Conservation (phyloP, 192 early-diverging fungal genomes). For the Coemansia sp. region DNA sequence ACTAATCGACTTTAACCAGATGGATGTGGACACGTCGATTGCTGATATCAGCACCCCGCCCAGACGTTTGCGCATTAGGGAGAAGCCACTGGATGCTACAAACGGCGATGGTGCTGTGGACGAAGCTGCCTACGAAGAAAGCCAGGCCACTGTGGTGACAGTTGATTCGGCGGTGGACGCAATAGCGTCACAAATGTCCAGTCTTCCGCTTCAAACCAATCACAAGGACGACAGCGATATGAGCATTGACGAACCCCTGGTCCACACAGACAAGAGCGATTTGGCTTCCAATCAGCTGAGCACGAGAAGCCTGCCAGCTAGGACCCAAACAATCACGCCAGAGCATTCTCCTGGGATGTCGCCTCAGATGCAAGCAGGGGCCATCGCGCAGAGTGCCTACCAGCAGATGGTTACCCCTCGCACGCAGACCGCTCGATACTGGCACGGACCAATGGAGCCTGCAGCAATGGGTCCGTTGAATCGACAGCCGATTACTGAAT, state of each 20-base stretch:
- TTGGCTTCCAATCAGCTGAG: background rate
- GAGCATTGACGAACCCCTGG: background rate
- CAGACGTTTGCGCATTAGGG: background rate
- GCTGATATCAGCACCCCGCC: constrained; percentile 24
- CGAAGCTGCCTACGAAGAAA: constrained; percentile 8
- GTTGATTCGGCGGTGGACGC: constrained; percentile 1
- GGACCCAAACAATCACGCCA: constrained; percentile 15
- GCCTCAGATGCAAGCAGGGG: constrained; percentile 16
- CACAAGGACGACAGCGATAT: background rate
- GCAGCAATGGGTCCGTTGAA: background rate
- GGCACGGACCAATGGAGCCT: constrained; percentile 46
- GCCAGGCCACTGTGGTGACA: constrained; percentile 31
- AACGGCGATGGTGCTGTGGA: background rate
- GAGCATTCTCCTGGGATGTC: constrained; percentile 30
- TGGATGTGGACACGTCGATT: constrained; percentile 39
- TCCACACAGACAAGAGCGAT: background rate
- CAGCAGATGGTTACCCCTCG: constrained; percentile 34
- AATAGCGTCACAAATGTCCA: background rate
- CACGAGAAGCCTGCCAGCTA: background rate
- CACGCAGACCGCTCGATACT: constrained; percentile 51
- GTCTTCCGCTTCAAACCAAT: background rate
- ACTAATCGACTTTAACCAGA: constrained; percentile 49
- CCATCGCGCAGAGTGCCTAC: background rate
- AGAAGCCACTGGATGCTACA: background rate
- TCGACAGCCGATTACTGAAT: constrained; percentile 21